Conservation (phyloP, 1,284 basidiomycete genomes). For the Trichosporon asahii region DNA sequence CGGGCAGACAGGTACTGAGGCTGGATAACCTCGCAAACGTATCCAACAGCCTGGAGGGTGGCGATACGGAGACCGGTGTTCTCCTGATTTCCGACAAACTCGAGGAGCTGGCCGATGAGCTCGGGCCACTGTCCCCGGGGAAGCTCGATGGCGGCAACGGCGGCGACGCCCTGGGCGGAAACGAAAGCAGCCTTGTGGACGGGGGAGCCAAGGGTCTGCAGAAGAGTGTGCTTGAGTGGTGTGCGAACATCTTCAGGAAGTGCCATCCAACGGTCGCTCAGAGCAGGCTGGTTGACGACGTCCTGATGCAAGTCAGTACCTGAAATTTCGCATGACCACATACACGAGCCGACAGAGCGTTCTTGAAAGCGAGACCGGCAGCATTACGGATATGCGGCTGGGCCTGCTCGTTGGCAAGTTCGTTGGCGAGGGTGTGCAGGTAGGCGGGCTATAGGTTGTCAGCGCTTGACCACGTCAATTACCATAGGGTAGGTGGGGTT, state of each 20-base stretch:
- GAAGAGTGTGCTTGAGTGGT: constrained; percentile 84
- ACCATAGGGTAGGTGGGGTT: background rate
- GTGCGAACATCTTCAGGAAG: constrained; percentile 66
- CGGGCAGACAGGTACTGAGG: constrained; percentile 82
- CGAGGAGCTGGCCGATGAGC: constrained; percentile 80
- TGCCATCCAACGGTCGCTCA: constrained; percentile 74
- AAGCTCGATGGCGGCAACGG: constrained; percentile 89
- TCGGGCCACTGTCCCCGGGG: constrained; percentile 84
- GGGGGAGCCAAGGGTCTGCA: constrained; percentile 75
- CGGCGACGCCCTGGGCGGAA: constrained; percentile 88
- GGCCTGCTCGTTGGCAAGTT: constrained; percentile 71
- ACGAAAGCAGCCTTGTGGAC: constrained; percentile 74
- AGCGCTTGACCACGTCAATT: constrained; percentile 9
- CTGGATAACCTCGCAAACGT: constrained; percentile 93
- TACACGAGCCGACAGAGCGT: constrained; percentile 84
- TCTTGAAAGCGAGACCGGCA: constrained; percentile 95
- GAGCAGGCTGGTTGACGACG: constrained; percentile 67
- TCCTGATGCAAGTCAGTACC: constrained; percentile 59
- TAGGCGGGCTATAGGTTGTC: constrained; percentile 71
- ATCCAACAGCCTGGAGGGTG: constrained; percentile 92
- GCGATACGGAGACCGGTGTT: constrained; percentile 80
- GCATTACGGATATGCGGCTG: constrained; percentile 82
- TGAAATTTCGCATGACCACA: constrained; percentile 44
- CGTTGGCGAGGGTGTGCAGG: constrained; percentile 77
- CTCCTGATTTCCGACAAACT: constrained; percentile 74